Percentiles rank a stretch among this genome's conserved stretches.
Evolutionary conservation across 108 stramenopile species (phyloP).

Genomic region (Seminavis robusta): DNA sequence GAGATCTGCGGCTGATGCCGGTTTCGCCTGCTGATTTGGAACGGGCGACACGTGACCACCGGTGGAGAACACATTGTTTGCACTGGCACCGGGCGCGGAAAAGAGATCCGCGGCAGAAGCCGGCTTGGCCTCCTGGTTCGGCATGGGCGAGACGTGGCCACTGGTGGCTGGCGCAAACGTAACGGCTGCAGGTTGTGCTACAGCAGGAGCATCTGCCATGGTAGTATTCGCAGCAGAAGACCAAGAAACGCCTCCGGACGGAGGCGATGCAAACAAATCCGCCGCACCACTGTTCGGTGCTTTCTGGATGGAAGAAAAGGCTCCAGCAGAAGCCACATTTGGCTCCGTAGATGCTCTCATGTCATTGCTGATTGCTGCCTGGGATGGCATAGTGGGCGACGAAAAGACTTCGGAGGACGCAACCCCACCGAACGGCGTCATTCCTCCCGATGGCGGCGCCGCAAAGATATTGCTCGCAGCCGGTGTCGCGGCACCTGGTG

Average conservation of each 20-base stretch:
- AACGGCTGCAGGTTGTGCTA: neutral
- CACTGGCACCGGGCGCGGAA: no score
- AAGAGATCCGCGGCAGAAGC: no score
- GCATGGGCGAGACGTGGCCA: no score
- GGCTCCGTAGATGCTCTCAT: conserved; percentile 21
- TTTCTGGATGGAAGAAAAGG: no score
- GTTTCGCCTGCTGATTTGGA: no score
- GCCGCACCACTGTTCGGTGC: no score
- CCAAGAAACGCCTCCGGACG: neutral
- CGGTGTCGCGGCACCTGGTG: no score
- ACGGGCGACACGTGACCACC: no score
- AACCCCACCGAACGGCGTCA: neutral
- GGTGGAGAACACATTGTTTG: no score
- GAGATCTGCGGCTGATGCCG: neutral
- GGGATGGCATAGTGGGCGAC: no score
- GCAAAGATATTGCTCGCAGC: conserved; percentile 17
- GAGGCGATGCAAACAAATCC: conserved; percentile 23
- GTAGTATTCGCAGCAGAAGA: neutral
- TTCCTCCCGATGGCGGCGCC: neutral
- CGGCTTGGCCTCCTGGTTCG: no score
- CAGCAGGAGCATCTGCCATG: neutral
- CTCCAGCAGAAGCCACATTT: conserved; percentile 40
- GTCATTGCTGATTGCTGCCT: conserved; percentile 24
- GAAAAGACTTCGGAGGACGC: conserved; percentile 2
- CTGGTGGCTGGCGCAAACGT: no score